Conservation (phyloP, 805 yeast genomes). For the Yarrowia divulgata region DNA sequence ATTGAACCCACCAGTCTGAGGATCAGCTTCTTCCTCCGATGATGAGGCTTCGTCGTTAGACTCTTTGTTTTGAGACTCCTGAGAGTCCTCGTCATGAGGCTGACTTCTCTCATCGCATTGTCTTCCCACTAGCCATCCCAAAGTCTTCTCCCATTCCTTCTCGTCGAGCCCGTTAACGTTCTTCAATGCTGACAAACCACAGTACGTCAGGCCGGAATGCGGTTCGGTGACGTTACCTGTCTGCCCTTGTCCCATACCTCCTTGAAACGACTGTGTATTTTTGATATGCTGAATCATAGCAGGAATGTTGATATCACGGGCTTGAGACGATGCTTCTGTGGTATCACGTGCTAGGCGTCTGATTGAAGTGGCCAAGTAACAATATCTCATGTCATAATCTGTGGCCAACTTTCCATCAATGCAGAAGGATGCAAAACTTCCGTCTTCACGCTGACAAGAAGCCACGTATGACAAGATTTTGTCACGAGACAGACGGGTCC, state of each 20-base stretch:
- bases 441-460: constrained; percentile 66
- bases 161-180: not conserved
- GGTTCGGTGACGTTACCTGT: constrained; percentile 60
- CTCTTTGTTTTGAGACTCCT: not conserved
- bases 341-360: constrained; percentile 49
- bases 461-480: constrained; percentile 62
- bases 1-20: constrained; percentile 72
- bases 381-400: constrained; percentile 74
- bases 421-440: constrained; percentile 62
- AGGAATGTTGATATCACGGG: constrained; percentile 49
- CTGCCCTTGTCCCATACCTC: constrained; percentile 69
- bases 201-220: constrained; percentile 87
- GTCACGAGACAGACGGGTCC: constrained; percentile 51
- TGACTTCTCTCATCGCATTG: constrained; percentile 1
- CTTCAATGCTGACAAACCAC: constrained; percentile 72
- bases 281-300: constrained; percentile 54
- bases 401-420: constrained; percentile 50
- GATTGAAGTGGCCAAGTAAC: constrained; percentile 75
- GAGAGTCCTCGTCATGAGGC: too few relatives aligned
- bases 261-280: constrained; percentile 57
- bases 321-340: not conserved
- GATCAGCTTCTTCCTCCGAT: not conserved
- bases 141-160: constrained; percentile 4
- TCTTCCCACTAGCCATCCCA: constrained; percentile 18
- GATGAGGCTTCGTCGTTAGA: not conserved